phyloP scores from a whole-genome alignment of 2,329 filamentous ascomycete species.

The Blumeriella jaapii region DNA sequence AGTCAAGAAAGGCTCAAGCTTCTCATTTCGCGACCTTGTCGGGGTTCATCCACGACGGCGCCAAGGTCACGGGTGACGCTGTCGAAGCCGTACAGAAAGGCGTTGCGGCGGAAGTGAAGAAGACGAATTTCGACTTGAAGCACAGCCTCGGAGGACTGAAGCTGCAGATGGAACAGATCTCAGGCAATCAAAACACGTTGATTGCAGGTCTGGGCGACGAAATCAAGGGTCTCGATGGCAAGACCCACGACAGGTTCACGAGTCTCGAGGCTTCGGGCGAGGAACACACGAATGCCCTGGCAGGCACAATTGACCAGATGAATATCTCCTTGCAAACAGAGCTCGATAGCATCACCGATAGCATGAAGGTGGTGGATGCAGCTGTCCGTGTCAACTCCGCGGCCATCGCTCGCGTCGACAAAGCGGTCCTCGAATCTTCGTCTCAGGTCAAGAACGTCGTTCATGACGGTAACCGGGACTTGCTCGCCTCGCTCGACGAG shows the following conservation, averaged over 20 bases:
- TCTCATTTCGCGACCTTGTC: not conserved
- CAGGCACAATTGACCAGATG: not conserved
- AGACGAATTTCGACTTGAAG: not conserved
- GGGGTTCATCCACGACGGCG: not conserved
- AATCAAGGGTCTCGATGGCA: not conserved
- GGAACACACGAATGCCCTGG: not conserved
- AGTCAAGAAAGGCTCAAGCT: not conserved
- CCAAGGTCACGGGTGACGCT: not conserved
- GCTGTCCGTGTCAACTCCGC: constrained; percentile 17
- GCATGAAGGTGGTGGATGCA: constrained; percentile 2
- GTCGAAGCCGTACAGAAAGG: constrained; percentile 1
- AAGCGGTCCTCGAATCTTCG: constrained; percentile 15
- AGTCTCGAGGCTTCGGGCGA: not conserved
- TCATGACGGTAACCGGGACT: constrained; percentile 7
- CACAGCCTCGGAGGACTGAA: not conserved
- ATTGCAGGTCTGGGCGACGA: not conserved
- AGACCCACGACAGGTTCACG: not conserved
- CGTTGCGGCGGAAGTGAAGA: constrained; percentile 2
- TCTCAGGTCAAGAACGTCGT: constrained; percentile 16
- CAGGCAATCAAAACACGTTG: not conserved
- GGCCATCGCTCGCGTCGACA: constrained; percentile 17
- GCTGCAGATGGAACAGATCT: not conserved
- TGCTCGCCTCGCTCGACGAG: constrained; percentile 13
- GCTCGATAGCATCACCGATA: constrained; percentile 1
- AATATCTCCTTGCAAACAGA: constrained; percentile 1